Evolutionary conservation across 2,329 filamentous ascomycete genomes (phyloP), one percentile per base, ranked within the genome.

Genomic region (Neonectria sp.): DNA sequence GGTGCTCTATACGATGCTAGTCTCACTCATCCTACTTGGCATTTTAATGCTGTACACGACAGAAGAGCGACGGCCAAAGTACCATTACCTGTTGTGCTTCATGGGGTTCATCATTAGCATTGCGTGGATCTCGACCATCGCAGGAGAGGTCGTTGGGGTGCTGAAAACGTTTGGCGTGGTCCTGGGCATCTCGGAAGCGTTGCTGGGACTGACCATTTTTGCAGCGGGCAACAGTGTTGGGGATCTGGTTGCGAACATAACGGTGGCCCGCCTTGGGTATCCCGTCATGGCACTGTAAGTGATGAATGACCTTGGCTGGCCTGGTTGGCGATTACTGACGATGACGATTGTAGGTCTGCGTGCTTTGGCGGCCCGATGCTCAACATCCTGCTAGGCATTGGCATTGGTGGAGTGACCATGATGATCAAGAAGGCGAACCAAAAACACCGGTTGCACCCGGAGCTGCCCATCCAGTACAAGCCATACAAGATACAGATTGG

Each of bases 341-440:
- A 27, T 45, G 2, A n/a, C 15, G 21, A 8, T 37, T 29, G n/a
- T 66, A 90, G 88, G 46, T 95, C 93, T 37, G 96, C 96, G 5
- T 99, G 96, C 79, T 98, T 99, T 79, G 96, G 96, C n/a, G 97
- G 96, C 0, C 96, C 96, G 0, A 95, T 99, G 94, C 88, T 99
- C 46, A 99, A 99, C 75, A 99, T 99, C 69, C 84, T 99, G 0
- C 88, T 99, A 4, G 96, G 96, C 0, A 95, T 99, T 59, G 96
- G 96, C n/a, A 85, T 98, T 4, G 93, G 93, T 29, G 96, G 96
- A 17, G 88, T 94, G 45, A 97, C 95, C 78, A 96, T 98, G 88
- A 95, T 93, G 63, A 86, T 97, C 17, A 87, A 88, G 61, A 87
- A 89, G 35, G 92, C 92, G 21, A 89, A 92, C 73, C 86, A 89